Evolutionary conservation across 2,329 filamentous ascomycete species (phyloP), one percentile per base, ranked within the genome.

Genomic region (Leptographium wingfieldii): DNA sequence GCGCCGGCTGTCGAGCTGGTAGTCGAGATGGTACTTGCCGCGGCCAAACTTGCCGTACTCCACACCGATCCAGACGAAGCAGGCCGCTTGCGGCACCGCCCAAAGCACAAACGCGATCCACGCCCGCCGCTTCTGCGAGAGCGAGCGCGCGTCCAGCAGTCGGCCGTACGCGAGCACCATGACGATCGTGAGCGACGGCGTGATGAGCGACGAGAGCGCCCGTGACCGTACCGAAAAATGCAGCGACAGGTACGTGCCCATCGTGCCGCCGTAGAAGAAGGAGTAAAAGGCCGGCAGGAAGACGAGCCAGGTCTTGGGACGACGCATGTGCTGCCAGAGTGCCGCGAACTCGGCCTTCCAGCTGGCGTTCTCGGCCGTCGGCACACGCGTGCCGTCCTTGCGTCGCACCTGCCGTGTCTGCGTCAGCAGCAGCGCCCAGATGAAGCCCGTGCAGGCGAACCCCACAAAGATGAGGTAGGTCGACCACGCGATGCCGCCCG

Each of bases 211-310:
- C 27, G 56, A 51, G 9, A 57, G 56, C 5, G 56, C 56, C 2
- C 56, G 56, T 7, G 56, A 19, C 7, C 56, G 56, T 10, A 57
- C 56, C 6, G 43, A 51, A 51, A 57, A 57, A 46, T 57, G 43
- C 56, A 57, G 56, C 25, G 55, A 49, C 40, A 57, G 43, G 40
- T 57, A 57, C 3, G 55, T 57, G 55, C 55, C 55, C 55, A 57
- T 57, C 9, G 55, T 57, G 55, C 55, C 55, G 46, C 56, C 43
- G 31, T 51, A 51, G 14, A 57, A 57, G 11, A 51, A 57, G 10
- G 56, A 57, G 46, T 51, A 51, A 25, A 57, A 57, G 43, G 56
- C 43, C 2, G 43, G 56, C 43, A 57, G n/a, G 5, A 57, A 57
- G 43, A 57, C 55, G 40, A 57, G 56, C 56, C 56, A 57, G 43